phyloP scores from a whole-genome alignment of 768 basidiomycete species.

The Hypholoma sublateritium region DNA sequence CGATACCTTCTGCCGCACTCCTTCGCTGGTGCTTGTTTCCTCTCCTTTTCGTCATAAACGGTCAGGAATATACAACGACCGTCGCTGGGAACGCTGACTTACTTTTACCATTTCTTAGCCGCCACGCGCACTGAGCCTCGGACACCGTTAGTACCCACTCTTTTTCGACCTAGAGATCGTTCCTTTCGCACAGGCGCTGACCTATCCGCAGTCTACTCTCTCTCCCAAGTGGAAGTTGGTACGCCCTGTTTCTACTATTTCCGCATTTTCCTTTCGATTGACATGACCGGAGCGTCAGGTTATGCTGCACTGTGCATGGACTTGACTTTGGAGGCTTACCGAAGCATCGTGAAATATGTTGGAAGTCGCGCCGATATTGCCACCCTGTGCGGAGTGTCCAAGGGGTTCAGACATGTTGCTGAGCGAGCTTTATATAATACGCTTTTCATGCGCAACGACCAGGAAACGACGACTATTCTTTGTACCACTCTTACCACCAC shows the following conservation, averaged over 20 bases:
- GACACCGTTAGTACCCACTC: not conserved
- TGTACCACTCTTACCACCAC: conserved; percentile 46
- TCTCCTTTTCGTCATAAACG: conserved; percentile 17
- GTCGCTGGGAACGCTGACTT: not conserved
- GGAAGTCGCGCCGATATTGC: conserved; percentile 54
- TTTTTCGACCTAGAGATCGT: not conserved
- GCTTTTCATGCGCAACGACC: conserved; percentile 43
- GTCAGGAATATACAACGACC: conserved; percentile 10
- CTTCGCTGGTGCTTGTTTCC: conserved; percentile 21
- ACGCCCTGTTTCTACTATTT: conserved; percentile 8
- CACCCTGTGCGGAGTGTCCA: conserved; percentile 57
- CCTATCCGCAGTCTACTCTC: conserved; percentile 16
- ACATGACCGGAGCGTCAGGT: conserved; percentile 24
- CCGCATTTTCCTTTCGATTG: not conserved
- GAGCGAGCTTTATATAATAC: conserved; percentile 63
- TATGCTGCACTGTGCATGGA: conserved; percentile 53
- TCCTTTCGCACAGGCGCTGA: conserved; percentile 15
- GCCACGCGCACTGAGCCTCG: not conserved
- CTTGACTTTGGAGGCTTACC: conserved; percentile 58
- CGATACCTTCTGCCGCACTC: conserved; percentile 18
- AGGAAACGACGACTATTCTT: conserved; percentile 37
- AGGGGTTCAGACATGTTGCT: conserved; percentile 50
- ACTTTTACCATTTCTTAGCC: not conserved
- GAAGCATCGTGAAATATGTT: conserved; percentile 54
- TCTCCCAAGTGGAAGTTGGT: conserved; percentile 29